Evolutionary conservation across 2,329 filamentous ascomycete species (phyloP).

Genomic region (Trichoderma oligosporum): DNA sequence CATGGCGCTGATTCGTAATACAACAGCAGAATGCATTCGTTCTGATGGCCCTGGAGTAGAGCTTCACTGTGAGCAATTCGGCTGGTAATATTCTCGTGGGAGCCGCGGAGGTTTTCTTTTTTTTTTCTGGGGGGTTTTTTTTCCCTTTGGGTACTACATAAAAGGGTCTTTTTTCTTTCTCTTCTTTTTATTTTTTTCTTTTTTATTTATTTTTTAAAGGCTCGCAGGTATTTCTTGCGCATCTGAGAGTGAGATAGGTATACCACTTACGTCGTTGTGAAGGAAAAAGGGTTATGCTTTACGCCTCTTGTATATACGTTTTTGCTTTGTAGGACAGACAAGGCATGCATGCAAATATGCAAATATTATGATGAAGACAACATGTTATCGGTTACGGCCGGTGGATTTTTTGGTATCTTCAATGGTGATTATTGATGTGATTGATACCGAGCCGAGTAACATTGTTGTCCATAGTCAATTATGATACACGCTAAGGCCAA

Average conservation of each 20-base stretch:
- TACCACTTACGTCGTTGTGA: background rate
- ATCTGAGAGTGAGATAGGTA: background rate
- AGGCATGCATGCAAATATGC: background rate
- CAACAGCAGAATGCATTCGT: constrained; percentile 39
- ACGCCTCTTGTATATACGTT: background rate
- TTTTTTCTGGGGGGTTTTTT: background rate
- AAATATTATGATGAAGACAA: background rate
- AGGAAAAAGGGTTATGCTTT: background rate
- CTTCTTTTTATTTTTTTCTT: background rate
- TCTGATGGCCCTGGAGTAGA: constrained; percentile 42
- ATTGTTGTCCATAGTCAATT: too few species aligned
- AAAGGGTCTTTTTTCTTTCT: background rate
- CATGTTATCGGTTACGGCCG: background rate
- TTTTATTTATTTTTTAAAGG: background rate
- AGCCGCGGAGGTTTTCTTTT: background rate
- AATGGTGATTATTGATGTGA: too few species aligned
- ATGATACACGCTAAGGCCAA: too few species aligned
- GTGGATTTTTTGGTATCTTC: background rate
- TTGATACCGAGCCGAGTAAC: background rate
- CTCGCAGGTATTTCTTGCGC: background rate
- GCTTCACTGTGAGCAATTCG: constrained; percentile 48
- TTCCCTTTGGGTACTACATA: background rate
- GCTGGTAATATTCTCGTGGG: constrained; percentile 33
- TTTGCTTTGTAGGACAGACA: background rate
- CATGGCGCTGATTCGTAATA: constrained; percentile 41